A percentile compares a stretch with the other conserved stretches of the same genome.
Conservation (phyloP, 2,329 filamentous ascomycete species). For the Ceratocystiopsis minuta region DNA sequence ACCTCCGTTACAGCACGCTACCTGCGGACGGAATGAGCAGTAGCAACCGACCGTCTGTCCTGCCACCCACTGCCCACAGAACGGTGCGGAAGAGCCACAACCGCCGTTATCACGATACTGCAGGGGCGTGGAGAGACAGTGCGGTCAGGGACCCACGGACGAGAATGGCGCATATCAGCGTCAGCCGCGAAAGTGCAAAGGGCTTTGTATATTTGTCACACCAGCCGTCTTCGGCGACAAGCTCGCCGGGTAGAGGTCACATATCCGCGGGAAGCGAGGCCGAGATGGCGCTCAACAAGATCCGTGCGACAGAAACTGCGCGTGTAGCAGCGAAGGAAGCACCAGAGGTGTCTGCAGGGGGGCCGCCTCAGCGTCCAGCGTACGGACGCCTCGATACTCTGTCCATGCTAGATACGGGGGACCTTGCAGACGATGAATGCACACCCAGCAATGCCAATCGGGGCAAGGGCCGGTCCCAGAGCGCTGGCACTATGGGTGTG, state of each 20-base stretch:
- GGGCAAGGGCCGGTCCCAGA: slow-evolving; percentile 2
- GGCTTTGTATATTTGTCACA: slow-evolving; percentile 16
- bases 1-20: background rate
- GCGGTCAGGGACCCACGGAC: slow-evolving; percentile 22
- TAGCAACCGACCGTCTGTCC: too few relatives aligned
- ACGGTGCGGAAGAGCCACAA: slow-evolving; percentile 21
- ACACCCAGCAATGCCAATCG: too few relatives aligned
- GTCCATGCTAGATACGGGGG: background rate
- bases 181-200: slow-evolving; percentile 1
- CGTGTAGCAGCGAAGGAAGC: too few relatives aligned
- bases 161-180: slow-evolving; percentile 8
- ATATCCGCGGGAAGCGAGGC: slow-evolving; percentile 22
- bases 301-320: slow-evolving; percentile 13
- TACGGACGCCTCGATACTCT: too few relatives aligned
- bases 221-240: slow-evolving; percentile 5
- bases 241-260: slow-evolving; percentile 13
- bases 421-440: background rate
- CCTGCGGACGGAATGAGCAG: too few relatives aligned
- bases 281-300: slow-evolving; percentile 23
- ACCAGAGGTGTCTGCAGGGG: too few relatives aligned
- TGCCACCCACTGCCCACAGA: slow-evolving; percentile 15
- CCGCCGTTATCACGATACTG: slow-evolving; percentile 24
- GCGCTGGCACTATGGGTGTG: slow-evolving; percentile 8
- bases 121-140: slow-evolving; percentile 25
- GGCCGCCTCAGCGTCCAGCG: too few relatives aligned